Percentiles rank a stretch among this genome's conserved stretches.
Evolutionary conservation across 2,329 filamentous ascomycete genomes (phyloP).

Genomic region (Penicillium sp.): DNA sequence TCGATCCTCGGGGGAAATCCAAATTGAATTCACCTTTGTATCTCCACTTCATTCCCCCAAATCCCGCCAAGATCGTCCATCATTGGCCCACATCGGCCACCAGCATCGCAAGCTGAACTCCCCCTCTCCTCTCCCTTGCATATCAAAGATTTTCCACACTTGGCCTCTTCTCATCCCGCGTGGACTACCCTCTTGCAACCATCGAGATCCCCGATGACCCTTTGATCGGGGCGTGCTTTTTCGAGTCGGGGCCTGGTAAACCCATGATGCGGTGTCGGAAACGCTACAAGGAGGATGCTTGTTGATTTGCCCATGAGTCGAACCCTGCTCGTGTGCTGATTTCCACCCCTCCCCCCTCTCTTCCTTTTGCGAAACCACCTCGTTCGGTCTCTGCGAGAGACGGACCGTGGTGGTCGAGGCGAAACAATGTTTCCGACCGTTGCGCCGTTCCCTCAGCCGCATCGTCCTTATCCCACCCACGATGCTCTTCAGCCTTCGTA

Average conservation of each 20-base stretch:
- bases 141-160: slow-evolving; percentile 14
- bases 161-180: slow-evolving; percentile 5
- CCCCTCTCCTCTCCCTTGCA: slow-evolving; percentile 28
- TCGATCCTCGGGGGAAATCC: not conserved
- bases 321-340: slow-evolving; percentile 19
- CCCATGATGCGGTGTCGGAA: slow-evolving; percentile 44
- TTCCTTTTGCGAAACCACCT: slow-evolving; percentile 12
- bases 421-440: slow-evolving; percentile 47
- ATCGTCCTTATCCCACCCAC: slow-evolving; percentile 32
- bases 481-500: slow-evolving; percentile 29
- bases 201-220: slow-evolving; percentile 8
- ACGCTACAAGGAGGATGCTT: slow-evolving; percentile 40
- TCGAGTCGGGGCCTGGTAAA: slow-evolving; percentile 13
- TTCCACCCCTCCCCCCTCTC: slow-evolving; percentile 16
- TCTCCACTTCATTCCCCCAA: slow-evolving; percentile 5
- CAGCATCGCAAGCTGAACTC: slow-evolving; percentile 18
- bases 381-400: slow-evolving; percentile 10
- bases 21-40: not conserved
- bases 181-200: slow-evolving; percentile 1
- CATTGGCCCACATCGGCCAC: slow-evolving; percentile 16
- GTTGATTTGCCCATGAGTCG: slow-evolving; percentile 28
- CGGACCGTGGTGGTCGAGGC: slow-evolving; percentile 14
- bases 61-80: slow-evolving; percentile 19
- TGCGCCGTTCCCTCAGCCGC: slow-evolving; percentile 41
- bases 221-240: not conserved